phyloP scores from a whole-genome alignment of 768 basidiomycete genomes.

The Suillus discolor region DNA sequence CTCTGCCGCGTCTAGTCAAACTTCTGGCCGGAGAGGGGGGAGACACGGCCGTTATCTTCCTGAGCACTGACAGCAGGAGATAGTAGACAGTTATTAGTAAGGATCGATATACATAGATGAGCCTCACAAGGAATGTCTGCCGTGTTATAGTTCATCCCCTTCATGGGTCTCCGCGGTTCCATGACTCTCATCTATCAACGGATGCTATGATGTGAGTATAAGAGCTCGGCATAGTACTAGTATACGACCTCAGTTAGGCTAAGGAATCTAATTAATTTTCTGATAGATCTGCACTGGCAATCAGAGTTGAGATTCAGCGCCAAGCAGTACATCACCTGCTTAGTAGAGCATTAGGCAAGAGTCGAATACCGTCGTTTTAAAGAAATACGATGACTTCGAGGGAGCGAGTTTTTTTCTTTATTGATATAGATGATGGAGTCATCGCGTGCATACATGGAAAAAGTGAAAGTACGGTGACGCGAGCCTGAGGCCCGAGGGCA shows the following conservation, averaged over 20 bases:
- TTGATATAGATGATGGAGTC: too few species aligned
- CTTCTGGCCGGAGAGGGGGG: slow-evolving; percentile 42
- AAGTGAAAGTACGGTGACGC: too few species aligned
- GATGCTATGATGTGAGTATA: background rate
- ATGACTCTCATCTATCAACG: background rate
- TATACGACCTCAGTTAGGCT: background rate
- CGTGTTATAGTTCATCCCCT: background rate
- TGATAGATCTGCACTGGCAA: background rate
- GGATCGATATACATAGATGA: background rate
- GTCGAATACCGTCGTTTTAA: too few species aligned
- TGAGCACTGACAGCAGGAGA: background rate
- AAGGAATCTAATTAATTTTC: background rate
- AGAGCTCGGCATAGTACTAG: background rate
- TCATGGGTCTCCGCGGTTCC: background rate
- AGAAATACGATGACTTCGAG: too few species aligned
- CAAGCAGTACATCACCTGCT: too few species aligned
- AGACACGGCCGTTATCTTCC: slow-evolving; percentile 3
- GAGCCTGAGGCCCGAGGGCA: too few species aligned
- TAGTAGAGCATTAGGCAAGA: too few species aligned
- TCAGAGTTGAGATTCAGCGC: background rate
- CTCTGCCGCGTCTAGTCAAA: slow-evolving; percentile 23
- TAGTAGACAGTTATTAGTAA: too few species aligned
- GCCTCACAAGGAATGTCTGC: background rate
- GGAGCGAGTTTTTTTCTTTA: too few species aligned
- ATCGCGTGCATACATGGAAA: too few species aligned